A percentile compares a stretch with the other conserved stretches of the same genome.
These are phyloP conservation scores for Chrysanthemum lavandulifolium DNA, from an alignment of 129 eudicot species.

Conservation along the genomic window DNA sequence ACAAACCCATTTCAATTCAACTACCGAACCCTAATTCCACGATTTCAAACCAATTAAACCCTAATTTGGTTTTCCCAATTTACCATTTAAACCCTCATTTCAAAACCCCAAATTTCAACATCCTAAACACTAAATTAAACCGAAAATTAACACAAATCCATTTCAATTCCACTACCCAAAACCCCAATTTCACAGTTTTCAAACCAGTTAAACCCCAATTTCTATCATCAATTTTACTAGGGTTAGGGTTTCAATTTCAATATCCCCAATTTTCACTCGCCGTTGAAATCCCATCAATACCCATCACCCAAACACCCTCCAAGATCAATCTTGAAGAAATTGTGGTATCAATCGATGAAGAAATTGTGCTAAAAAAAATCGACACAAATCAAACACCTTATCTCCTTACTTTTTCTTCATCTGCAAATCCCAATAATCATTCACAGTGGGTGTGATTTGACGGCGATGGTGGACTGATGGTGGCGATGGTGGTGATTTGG, in stretches of 20 bases:
- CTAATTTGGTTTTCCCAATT: too few relatives aligned
- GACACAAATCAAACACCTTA: too few relatives aligned
- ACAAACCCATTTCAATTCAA: too few relatives aligned
- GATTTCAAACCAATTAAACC: slow-evolving; percentile 19
- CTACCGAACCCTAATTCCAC: too few relatives aligned
- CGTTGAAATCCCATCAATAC: slow-evolving; percentile 13
- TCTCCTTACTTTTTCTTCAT: too few relatives aligned
- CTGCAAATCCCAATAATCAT: too few relatives aligned
- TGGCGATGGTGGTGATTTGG: too few relatives aligned
- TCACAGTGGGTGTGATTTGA: too few relatives aligned
- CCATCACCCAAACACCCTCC: slow-evolving; percentile 35
- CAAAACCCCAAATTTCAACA: slow-evolving; percentile 20
- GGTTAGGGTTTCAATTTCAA: slow-evolving; percentile 5
- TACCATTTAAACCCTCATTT: slow-evolving; percentile 3
- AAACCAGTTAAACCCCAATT: slow-evolving; percentile 12
- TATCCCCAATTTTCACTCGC: slow-evolving; percentile 53
- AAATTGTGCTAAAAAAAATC: too few relatives aligned
- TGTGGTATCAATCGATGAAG: slow-evolving; percentile 76
- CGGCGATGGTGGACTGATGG: too few relatives aligned
- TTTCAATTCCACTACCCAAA: slow-evolving; percentile 17
- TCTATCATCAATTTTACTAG: slow-evolving; percentile 31
- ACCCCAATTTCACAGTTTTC: slow-evolving; percentile 1
- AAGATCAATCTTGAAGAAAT: slow-evolving; percentile 40
- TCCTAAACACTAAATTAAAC: slow-evolving; percentile 19
- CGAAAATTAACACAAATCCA: slow-evolving; percentile 21